Evolutionary conservation across 164 flowering plant genomes (phyloP).

Genomic region (Stephania japonica): DNA sequence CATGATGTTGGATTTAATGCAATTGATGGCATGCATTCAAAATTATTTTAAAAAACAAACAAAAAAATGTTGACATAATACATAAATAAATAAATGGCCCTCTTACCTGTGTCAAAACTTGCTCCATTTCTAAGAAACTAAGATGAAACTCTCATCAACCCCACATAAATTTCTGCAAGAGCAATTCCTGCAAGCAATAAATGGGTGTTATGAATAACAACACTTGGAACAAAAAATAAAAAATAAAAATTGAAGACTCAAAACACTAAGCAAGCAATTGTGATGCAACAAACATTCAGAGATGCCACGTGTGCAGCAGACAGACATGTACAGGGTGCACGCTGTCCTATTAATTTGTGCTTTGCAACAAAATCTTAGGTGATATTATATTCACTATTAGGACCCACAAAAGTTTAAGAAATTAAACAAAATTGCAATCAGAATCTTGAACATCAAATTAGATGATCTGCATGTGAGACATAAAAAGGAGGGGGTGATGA

Average conservation of each 20-base stretch:
- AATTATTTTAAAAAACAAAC: no score
- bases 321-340: background rate
- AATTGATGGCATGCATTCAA: no score
- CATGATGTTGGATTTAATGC: no score
- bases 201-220: background rate
- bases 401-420: background rate
- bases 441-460: background rate
- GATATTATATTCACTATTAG: background rate
- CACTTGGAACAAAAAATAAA: background rate
- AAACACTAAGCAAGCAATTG: background rate
- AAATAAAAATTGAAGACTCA: background rate
- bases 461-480: no score
- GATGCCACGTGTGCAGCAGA: background rate
- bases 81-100: background rate
- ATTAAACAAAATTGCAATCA: background rate
- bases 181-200: constrained; percentile 4
- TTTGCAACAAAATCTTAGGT: background rate
- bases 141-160: background rate
- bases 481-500: background rate
- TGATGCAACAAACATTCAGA: background rate
- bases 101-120: constrained; percentile 6
- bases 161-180: background rate
- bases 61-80: background rate
- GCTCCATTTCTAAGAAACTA: constrained; percentile 6
- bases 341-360: background rate